Base-by-base conservation (phyloP, 2,329 filamentous ascomycete genomes). In the Dendrostoma leiphaemia region DNA sequence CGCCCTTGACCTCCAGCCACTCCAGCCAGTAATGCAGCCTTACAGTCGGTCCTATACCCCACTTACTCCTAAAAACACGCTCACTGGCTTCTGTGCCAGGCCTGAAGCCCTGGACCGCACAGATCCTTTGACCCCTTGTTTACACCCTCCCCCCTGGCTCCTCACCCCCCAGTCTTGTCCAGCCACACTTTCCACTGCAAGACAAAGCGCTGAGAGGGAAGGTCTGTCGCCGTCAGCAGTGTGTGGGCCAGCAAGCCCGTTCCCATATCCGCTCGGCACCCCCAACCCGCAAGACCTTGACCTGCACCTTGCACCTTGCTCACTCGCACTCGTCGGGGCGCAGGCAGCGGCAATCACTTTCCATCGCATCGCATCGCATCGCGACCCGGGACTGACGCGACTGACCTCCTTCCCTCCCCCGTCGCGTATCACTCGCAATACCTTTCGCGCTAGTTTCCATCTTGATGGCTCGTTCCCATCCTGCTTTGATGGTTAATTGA, bases 401-500 rank as follows among this genome's bases (percentile, higher is more conserved):
- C 73, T 43, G 37, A 35, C 31, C 47, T 40, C 31, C 21, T 43
- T 35, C 71, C 70, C 73, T 70, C 67, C 64, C 67, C 64, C 64
- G 65, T 64, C 67, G 68, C 74, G 73, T 78, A 73, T 72, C 68
- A 74, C 74, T 78, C 65, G 70, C 71, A 64, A 69, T 70, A 67
- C 56, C 61, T 54, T 60, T 66, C 65, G 55, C 51, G 67, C 64
- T 56, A 53, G 60, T 63, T 64, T 60, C 61, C 68, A 73, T 74
- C 67, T 76, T 65, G 67, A 74, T 76, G 73, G 68, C 71, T 67
- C 64, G 67, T 67, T 62, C 65, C 63, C 63, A 61, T 63, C 71
- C 64, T 63, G 65, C 67, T 63, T 67, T 72, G 65, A 71, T 74
- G 63, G 66, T 68, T 67, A 62, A 64, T 67, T 32, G 59, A 54